These are phyloP conservation scores for Maudiozyma humilis DNA, from an alignment of 1,139 yeast species.

Conservation along the genomic window DNA sequence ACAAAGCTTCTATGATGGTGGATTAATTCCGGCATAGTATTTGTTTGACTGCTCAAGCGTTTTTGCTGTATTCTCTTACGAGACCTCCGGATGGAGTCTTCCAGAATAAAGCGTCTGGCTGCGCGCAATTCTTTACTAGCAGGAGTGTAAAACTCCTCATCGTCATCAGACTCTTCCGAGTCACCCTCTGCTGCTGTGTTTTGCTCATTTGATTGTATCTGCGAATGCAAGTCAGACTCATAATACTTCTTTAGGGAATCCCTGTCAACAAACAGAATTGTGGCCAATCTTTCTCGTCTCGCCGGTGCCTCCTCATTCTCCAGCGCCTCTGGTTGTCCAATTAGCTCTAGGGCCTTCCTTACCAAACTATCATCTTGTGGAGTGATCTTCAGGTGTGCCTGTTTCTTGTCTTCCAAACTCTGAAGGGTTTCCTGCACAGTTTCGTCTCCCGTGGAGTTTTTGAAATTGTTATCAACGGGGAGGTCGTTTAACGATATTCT, in stretches of 20 bases:
- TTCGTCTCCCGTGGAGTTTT: conserved; percentile 19
- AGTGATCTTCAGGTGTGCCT: conserved; percentile 30
- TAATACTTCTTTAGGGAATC: conserved; percentile 18
- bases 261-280: conserved; percentile 31
- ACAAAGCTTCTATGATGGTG: conserved; percentile 43
- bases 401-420: conserved; percentile 24
- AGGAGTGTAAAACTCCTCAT: conserved; percentile 75
- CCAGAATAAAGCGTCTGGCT: conserved; percentile 46
- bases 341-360: conserved; percentile 37
- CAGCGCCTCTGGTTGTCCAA: conserved; percentile 53
- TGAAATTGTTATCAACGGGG: conserved; percentile 15
- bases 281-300: conserved; percentile 51
- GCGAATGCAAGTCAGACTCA: conserved; percentile 13
- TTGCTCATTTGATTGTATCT: neutral
- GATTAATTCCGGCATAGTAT: conserved; percentile 31
- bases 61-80: conserved; percentile 36
- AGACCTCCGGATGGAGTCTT: conserved; percentile 43
- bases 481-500: conserved; percentile 10
- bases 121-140: conserved; percentile 53
- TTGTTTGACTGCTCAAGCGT: conserved; percentile 11
- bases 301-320: conserved; percentile 56
- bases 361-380: conserved; percentile 65
- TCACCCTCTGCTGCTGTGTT: conserved; percentile 10
- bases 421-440: conserved; percentile 24
- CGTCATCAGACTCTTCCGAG: conserved; percentile 31